phyloP scores from a whole-genome alignment of 2,329 filamentous ascomycete species.

The Apiospora pterosperma region DNA sequence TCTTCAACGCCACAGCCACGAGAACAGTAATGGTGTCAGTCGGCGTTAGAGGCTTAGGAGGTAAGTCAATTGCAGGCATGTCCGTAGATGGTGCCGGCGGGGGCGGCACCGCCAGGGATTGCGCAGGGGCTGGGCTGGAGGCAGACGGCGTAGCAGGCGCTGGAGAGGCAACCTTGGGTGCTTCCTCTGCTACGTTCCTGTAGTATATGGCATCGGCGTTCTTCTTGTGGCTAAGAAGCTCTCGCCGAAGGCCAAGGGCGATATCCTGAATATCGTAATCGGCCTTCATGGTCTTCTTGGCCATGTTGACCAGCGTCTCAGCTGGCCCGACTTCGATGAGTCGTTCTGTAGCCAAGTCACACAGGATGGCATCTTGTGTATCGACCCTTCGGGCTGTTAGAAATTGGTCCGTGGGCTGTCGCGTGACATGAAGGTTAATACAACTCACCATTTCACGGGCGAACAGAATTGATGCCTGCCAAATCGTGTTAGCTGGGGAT shows the following conservation, averaged over 20 bases:
- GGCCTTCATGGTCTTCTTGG: conserved; percentile 28
- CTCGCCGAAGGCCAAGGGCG: conserved; percentile 14
- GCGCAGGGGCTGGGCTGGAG: not conserved
- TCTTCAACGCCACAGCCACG: conserved; percentile 27
- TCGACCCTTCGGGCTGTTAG: conserved; percentile 27
- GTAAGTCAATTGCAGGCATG: not conserved
- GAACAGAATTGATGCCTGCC: conserved; percentile 9
- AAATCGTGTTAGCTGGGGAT: not conserved
- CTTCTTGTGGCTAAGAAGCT: conserved; percentile 21
- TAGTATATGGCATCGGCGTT: conserved; percentile 21
- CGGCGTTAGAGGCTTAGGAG: conserved; percentile 11
- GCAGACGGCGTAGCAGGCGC: not conserved
- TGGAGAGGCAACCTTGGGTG: not conserved
- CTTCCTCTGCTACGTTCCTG: conserved; percentile 7
- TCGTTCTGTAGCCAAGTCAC: conserved; percentile 21
- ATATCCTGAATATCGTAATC: conserved; percentile 17
- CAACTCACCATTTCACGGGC: conserved; percentile 10
- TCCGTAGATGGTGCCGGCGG: not conserved
- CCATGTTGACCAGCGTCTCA: conserved; percentile 33
- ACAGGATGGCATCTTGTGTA: conserved; percentile 32
- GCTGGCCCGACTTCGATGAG: conserved; percentile 36
- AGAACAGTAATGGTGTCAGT: conserved; percentile 22
- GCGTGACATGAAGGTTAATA: not conserved
- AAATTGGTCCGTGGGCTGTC: not conserved
- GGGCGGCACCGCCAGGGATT: not conserved